These are phyloP conservation scores for Emmonsiellopsis sp. DNA, from an alignment of 2,329 filamentous ascomycete species.

Conservation along the genomic window DNA sequence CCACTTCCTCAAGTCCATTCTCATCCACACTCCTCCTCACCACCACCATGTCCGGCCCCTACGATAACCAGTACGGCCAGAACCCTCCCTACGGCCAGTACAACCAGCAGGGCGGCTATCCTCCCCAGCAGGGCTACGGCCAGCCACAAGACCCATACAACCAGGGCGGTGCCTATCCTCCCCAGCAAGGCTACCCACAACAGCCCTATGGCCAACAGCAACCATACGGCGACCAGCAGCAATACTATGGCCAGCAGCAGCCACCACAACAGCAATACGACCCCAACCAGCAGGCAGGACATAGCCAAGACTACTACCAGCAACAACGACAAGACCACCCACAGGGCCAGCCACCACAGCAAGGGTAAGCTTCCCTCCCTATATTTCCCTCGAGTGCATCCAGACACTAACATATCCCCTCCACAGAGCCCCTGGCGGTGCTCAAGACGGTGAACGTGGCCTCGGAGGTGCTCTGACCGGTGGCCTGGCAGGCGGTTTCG, in stretches of 20 bases:
- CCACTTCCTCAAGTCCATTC: neutral
- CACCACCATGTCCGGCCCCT: constrained; percentile 10
- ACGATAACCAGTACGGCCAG: constrained; percentile 9
- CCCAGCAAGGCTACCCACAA: constrained; percentile 11
- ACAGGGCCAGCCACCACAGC: constrained; percentile 10
- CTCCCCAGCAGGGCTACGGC: constrained; percentile 21
- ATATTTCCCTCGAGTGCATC: neutral
- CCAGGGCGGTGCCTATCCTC: constrained; percentile 13
- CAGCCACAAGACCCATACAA: constrained; percentile 14
- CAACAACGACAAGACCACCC: constrained; percentile 1
- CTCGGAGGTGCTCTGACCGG: constrained; percentile 39
- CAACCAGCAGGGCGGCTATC: constrained; percentile 21
- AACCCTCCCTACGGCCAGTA: constrained; percentile 15
- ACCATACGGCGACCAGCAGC: constrained; percentile 6
- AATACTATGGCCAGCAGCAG: constrained; percentile 12
- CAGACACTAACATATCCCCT: neutral
- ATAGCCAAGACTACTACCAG: constrained; percentile 3
- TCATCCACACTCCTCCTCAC: neutral
- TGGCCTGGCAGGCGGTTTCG: constrained; percentile 38
- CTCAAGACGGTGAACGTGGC: constrained; percentile 38
- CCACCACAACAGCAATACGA: constrained; percentile 12
- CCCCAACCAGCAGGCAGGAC: neutral
- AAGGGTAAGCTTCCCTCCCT: constrained; percentile 2
- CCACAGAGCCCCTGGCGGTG: constrained; percentile 23
- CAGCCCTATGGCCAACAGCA: constrained; percentile 12